Conservation (phyloP, 768 basidiomycete genomes). For the Lactarius hengduanensis region DNA sequence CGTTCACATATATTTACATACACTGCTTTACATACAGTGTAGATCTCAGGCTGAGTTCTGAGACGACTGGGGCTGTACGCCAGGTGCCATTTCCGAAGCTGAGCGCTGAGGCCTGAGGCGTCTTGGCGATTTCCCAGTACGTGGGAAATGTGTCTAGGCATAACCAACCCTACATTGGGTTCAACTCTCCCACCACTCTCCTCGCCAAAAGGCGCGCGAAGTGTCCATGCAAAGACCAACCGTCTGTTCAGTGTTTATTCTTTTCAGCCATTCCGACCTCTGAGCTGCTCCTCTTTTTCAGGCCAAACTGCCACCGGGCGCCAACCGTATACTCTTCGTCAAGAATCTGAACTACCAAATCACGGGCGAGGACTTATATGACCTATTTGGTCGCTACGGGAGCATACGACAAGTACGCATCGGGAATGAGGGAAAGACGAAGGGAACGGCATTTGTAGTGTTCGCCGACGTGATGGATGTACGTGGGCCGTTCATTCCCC, state of each 20-base stretch:
- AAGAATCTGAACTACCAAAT: slow-evolving; percentile 93
- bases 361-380: slow-evolving; percentile 92
- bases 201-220: slow-evolving; percentile 4
- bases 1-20: too few species aligned
- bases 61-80: too few species aligned
- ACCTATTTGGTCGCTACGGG: slow-evolving; percentile 96
- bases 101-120: too few species aligned
- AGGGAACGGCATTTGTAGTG: slow-evolving; percentile 95
- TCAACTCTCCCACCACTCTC: background rate
- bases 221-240: slow-evolving; percentile 75
- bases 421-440: slow-evolving; percentile 88
- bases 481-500: slow-evolving; percentile 33
- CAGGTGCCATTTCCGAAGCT: too few species aligned
- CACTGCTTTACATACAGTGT: too few species aligned
- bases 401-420: slow-evolving; percentile 94
- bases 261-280: background rate
- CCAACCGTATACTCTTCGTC: slow-evolving; percentile 91
- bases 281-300: slow-evolving; percentile 32
- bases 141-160: background rate
- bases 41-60: too few species aligned
- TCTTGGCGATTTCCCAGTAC: too few species aligned
- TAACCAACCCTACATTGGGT: slow-evolving; percentile 4
- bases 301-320: slow-evolving; percentile 87
- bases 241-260: slow-evolving; percentile 41
- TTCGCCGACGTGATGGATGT: slow-evolving; percentile 97